Percentiles rank a stretch among this genome's conserved stretches.
Evolutionary conservation across 805 yeast species (phyloP).

Genomic region (Metschnikowia vanudenii): DNA sequence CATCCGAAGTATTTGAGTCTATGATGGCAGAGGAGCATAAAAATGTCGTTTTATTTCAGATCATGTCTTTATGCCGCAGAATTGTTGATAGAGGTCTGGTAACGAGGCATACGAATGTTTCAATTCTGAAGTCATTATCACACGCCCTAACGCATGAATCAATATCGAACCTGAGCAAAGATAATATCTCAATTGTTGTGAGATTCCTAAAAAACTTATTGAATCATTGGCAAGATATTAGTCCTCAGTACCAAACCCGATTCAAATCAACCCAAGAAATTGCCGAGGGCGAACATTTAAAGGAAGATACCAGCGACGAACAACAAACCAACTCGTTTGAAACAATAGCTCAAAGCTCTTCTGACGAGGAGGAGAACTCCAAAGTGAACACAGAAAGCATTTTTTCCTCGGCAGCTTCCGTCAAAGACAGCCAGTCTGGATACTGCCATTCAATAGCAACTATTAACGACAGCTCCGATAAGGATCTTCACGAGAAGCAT

Average conservation of each 20-base stretch:
- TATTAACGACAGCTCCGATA: too few relatives aligned
- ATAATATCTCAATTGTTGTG: conserved; percentile 49
- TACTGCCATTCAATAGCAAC: too few relatives aligned
- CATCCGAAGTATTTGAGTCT: conserved; percentile 33
- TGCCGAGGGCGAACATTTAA: conserved; percentile 17
- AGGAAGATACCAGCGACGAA: conserved; percentile 21
- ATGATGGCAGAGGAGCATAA: conserved; percentile 28
- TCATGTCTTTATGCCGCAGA: conserved; percentile 38
- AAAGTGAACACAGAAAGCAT: background rate
- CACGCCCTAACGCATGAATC: conserved; percentile 57
- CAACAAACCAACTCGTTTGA: conserved; percentile 36
- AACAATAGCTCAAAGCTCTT: conserved; percentile 19
- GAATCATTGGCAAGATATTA: conserved; percentile 46
- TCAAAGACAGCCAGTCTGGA: background rate
- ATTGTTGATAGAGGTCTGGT: conserved; percentile 31
- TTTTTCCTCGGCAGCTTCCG: background rate
- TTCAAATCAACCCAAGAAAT: conserved; percentile 19
- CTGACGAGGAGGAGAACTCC: conserved; percentile 20
- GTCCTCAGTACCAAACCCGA: conserved; percentile 11
- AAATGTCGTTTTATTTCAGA: conserved; percentile 40
- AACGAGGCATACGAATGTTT: conserved; percentile 25
- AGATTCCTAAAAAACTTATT: conserved; percentile 54
- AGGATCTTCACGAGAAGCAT: background rate
- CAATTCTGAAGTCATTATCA: conserved; percentile 48
- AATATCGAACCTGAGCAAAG: conserved; percentile 39